Conservation (phyloP, 331 rosid genomes). For the Spiraea crenata region DNA sequence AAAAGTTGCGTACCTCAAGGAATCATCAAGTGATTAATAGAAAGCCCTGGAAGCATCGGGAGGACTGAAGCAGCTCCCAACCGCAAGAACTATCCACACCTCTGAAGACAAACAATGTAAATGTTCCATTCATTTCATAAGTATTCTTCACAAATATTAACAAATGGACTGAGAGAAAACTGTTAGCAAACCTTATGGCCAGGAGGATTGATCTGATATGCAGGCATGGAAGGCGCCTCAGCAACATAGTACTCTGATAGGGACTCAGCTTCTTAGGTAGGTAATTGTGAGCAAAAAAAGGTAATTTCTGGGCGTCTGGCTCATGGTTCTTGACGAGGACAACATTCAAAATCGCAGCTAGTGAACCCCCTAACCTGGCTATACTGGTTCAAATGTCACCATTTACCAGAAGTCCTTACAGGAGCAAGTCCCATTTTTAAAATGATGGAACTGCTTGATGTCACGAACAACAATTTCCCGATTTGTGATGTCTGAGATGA, state of each 20-base stretch:
- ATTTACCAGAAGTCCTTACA: conserved; percentile 62
- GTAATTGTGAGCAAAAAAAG: too few species aligned
- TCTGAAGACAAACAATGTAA: conserved; percentile 57
- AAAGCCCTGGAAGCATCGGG: conserved; percentile 48
- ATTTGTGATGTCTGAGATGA: conserved; percentile 42
- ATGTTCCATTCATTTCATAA: conserved; percentile 28
- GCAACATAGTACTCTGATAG: conserved; percentile 28
- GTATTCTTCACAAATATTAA: neutral
- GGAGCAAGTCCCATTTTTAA: conserved; percentile 59
- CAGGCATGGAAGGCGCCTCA: conserved; percentile 76
- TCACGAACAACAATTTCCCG: conserved; percentile 63
- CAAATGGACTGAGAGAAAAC: conserved; percentile 26
- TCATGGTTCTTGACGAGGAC: neutral
- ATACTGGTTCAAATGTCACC: conserved; percentile 20
- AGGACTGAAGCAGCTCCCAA: conserved; percentile 76
- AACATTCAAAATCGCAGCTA: neutral
- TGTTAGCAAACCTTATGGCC: conserved; percentile 73
- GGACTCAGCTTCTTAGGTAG: neutral
- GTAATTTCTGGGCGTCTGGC: too few species aligned
- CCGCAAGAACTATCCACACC: conserved; percentile 78
- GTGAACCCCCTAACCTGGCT: neutral
- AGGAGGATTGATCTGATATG: conserved; percentile 72
- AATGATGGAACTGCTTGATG: conserved; percentile 56
- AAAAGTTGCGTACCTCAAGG: conserved; percentile 59
- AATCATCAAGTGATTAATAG: conserved; percentile 74